Conservation (phyloP, 2,329 filamentous ascomycete species). For the Aureobasidium sp. region DNA sequence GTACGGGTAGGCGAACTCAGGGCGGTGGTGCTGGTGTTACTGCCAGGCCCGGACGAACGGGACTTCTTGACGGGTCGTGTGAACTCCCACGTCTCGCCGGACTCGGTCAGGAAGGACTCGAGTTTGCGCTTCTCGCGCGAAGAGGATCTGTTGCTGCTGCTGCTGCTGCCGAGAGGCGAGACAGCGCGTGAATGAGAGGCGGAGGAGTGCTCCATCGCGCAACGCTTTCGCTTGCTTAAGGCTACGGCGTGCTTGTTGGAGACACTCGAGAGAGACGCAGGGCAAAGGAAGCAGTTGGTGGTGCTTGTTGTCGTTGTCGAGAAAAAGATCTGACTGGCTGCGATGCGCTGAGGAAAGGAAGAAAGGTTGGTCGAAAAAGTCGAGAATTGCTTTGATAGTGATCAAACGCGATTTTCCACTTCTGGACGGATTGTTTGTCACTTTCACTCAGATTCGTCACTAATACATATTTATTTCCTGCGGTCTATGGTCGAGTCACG, state of each 20-base stretch:
- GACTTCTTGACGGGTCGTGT: constrained; percentile 7
- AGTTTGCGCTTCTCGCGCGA: constrained; percentile 9
- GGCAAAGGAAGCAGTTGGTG: constrained; percentile 4
- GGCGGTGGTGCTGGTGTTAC: neutral
- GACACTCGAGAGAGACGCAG: neutral
- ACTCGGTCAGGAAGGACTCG: neutral
- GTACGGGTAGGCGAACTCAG: neutral
- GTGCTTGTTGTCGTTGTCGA: constrained; percentile 7
- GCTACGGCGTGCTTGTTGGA: constrained; percentile 9
- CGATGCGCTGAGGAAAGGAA: constrained; percentile 1
- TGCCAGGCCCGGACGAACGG: constrained; percentile 6
- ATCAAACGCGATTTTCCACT: neutral
- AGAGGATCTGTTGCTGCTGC: neutral
- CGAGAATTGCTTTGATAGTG: constrained; percentile 2
- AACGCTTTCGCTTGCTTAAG: constrained; percentile 13
- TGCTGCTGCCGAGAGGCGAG: constrained; percentile 8
- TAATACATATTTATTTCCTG: neutral
- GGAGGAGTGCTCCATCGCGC: constrained; percentile 7
- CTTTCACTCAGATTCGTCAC: neutral
- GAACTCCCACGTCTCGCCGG: constrained; percentile 8
- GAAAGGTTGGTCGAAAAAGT: neutral
- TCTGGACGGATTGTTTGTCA: neutral
- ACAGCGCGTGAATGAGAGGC: neutral
- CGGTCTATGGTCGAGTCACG: too few species aligned
- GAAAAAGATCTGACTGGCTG: neutral